Percentiles rank a stretch among this genome's conserved stretches.
Evolutionary conservation across 352 stramenopile genomes (phyloP).

Genomic region (Hyaloperonospora brassicae): DNA sequence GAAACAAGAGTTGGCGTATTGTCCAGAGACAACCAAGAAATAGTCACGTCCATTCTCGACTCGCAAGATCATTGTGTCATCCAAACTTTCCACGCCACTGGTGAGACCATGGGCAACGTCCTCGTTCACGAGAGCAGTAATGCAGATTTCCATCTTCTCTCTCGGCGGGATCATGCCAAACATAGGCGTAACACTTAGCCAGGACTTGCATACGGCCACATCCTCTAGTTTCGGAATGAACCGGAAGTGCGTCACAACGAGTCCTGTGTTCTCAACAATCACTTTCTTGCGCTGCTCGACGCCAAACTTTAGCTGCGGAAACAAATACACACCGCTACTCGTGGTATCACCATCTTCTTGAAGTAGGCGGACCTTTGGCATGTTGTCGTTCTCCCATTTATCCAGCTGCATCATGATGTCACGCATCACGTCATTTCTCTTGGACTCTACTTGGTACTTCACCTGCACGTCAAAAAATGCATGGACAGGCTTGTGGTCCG

Average conservation of each 20-base stretch:
- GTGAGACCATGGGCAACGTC: conserved; percentile 86
- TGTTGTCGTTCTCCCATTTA: conserved; percentile 94
- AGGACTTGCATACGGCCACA: conserved; percentile 84
- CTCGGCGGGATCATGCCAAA: conserved; percentile 83
- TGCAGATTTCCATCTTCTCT: conserved; percentile 80
- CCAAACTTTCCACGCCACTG: conserved; percentile 85
- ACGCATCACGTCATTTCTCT: conserved; percentile 86
- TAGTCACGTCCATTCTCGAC: conserved; percentile 95
- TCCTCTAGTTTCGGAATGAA: conserved; percentile 90
- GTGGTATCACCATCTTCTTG: conserved; percentile 30
- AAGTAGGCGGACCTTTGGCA: conserved; percentile 87
- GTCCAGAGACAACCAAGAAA: conserved; percentile 89
- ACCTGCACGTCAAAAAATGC: conserved; percentile 87
- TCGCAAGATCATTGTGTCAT: conserved; percentile 95
- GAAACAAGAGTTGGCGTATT: conserved; percentile 92
- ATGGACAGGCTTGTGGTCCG: conserved; percentile 98
- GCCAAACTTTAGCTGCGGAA: conserved; percentile 55
- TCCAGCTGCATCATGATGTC: conserved; percentile 93
- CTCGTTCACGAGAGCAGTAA: conserved; percentile 88
- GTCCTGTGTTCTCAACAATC: conserved; percentile 86
- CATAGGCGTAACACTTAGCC: conserved; percentile 87
- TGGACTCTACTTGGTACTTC: conserved; percentile 88
- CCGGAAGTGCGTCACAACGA: conserved; percentile 91
- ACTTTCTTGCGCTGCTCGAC: conserved; percentile 56
- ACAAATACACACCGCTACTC: conserved; percentile 57